Percentiles rank a stretch among this genome's conserved stretches.
Evolutionary conservation across 2,329 filamentous ascomycete genomes (phyloP).

Genomic region (Penicillium sp.): DNA sequence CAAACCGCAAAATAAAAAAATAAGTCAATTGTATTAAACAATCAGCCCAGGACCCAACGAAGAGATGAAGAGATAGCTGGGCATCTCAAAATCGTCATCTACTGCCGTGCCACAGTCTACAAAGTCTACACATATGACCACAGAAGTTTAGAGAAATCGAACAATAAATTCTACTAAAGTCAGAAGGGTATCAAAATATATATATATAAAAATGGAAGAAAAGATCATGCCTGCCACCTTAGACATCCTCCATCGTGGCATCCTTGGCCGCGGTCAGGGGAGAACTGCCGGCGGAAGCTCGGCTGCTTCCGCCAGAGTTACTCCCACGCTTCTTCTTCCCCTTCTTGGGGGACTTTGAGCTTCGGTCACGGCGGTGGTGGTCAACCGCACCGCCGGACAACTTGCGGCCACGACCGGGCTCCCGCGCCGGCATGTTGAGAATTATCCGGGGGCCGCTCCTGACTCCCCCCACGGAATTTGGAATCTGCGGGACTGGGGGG

Average conservation of each 20-base stretch:
- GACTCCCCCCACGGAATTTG: not conserved
- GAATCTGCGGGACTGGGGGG: not conserved
- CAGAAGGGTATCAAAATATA: not conserved
- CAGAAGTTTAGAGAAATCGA: not conserved
- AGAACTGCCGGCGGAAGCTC: not conserved
- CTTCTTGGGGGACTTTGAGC: slow-evolving; percentile 2
- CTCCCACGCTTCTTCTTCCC: not conserved
- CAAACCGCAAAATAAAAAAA: no score
- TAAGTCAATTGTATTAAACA: no score
- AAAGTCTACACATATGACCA: not conserved
- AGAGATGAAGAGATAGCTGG: not conserved
- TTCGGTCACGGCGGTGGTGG: not conserved
- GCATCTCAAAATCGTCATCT: not conserved
- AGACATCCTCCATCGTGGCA: not conserved
- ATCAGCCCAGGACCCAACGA: not conserved
- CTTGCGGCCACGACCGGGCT: not conserved
- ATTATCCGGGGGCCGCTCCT: not conserved
- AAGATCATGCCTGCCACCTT: not conserved
- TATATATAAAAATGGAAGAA: not conserved
- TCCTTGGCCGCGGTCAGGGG: not conserved
- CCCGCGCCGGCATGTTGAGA: not conserved
- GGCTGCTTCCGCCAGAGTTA: not conserved
- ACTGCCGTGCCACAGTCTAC: not conserved
- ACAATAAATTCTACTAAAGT: not conserved
- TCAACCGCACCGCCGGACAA: not conserved